Evolutionary conservation across 2,329 filamentous ascomycete species (phyloP), one percentile per base, ranked within the genome.

Genomic region (Phialocephala subalpina): DNA sequence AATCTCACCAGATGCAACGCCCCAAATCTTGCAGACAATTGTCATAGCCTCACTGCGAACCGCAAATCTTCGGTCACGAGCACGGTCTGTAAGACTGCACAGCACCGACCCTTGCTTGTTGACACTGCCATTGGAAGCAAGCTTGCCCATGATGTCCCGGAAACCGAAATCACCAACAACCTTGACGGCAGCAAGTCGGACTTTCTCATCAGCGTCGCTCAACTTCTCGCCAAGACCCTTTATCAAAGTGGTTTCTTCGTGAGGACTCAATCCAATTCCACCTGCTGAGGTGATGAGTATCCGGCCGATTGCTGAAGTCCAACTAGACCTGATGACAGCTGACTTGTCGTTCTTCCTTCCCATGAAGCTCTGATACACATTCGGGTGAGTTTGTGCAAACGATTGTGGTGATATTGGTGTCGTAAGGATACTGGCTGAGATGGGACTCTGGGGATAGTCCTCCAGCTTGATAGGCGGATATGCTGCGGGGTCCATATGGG

Each of bases 271-370:
- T 0, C 95, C 95, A 70, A 96, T 95, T 27, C 93, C 93, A 56
- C 95, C 95, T 27, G 93, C 95, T 27, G 92, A 95, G 0, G 96
- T 98, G n/a, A 91, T 87, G 9, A 99, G 80, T 63, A 99, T 97
- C 70, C 94, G 88, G 6, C 94, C 94, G 42, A 92, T 89, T 12
- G 91, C 92, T 0, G 91, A 92, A 1, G 91, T 92, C 95, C 95
- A 99, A 2, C 91, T 91, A 6, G 92, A 88, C 67, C 96, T 90
- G 60, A 99, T 94, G 11, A 90, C 83, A 1, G 91, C 84, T 1
- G 91, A 92, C 78, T 96, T 97, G 79, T 99, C 96, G 62, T 95
- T 92, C 69, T 89, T 91, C 70, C 97, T 88, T 64, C 91, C 90
- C 20, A 97, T 81, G 72, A 98, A 98, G 72, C 89, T 91, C 70